Conservation (phyloP, 176 grass and related monocot species). For the Eragrostis nindensis region DNA sequence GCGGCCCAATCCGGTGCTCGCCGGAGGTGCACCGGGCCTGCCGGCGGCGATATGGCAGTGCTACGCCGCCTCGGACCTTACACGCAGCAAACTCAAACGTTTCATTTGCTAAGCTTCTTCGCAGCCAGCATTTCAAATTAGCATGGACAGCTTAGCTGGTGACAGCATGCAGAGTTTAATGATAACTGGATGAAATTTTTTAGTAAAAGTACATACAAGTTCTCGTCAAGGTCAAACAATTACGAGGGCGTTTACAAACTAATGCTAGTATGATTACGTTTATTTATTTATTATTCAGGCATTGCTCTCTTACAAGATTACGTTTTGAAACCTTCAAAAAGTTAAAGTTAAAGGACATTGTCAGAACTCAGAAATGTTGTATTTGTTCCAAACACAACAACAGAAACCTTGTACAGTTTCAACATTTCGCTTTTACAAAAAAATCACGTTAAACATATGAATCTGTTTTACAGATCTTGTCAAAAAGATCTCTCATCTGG, state of each 20-base stretch:
- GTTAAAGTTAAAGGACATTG: neutral
- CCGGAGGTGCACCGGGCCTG: neutral
- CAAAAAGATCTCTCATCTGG: constrained; percentile 16
- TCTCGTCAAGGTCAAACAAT: neutral
- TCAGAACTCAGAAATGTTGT: neutral
- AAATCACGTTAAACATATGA: neutral
- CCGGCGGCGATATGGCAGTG: neutral
- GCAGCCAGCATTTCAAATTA: neutral
- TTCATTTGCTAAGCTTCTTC: neutral
- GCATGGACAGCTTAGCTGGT: neutral
- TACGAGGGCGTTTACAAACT: neutral
- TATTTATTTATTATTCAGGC: neutral
- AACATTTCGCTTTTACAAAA: neutral
- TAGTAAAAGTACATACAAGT: neutral
- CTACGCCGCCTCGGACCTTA: too few relatives aligned
- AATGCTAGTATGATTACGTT: neutral
- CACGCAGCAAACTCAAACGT: neutral
- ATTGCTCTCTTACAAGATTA: neutral
- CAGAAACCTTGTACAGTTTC: neutral
- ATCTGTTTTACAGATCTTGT: constrained; percentile 22
- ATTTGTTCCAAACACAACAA: constrained; percentile 21
- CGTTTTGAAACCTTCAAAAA: neutral
- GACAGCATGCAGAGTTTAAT: neutral
- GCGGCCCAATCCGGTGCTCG: too few relatives aligned
- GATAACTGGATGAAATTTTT: too few relatives aligned